A percentile compares a stretch with the other conserved stretches of the same genome.
phyloP scores from a whole-genome alignment of 2,329 filamentous ascomycete genomes.

The Sporothrix euskadiensis region DNA sequence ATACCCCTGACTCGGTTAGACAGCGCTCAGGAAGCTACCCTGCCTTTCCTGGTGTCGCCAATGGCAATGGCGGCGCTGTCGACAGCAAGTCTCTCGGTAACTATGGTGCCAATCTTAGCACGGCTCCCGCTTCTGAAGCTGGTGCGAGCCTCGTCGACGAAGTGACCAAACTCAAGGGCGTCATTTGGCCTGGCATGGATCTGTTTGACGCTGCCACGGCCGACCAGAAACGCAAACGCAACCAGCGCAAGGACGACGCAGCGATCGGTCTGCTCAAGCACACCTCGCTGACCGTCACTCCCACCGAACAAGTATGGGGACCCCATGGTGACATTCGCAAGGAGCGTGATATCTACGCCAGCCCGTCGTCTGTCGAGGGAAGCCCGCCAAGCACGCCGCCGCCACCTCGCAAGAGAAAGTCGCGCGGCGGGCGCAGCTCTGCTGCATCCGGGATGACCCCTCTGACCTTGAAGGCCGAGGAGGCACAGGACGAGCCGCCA shows the following conservation, averaged over 20 bases:
- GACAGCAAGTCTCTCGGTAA: constrained; percentile 31
- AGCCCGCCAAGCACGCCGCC: constrained; percentile 48
- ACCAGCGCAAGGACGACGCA: constrained; percentile 74
- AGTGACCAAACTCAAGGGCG: constrained; percentile 62
- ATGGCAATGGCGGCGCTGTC: background rate
- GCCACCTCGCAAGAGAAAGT: constrained; percentile 30
- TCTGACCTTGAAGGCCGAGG: background rate
- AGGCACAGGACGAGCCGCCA: background rate
- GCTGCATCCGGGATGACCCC: background rate
- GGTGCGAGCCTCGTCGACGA: constrained; percentile 33
- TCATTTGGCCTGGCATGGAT: constrained; percentile 75
- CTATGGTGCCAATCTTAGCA: constrained; percentile 37
- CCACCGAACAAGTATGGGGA: constrained; percentile 65
- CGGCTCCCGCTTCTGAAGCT: constrained; percentile 35
- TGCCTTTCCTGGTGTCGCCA: constrained; percentile 17
- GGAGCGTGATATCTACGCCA: constrained; percentile 61
- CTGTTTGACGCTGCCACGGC: constrained; percentile 78
- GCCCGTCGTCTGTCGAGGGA: constrained; percentile 57
- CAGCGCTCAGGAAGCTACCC: constrained; percentile 27
- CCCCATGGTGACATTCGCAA: constrained; percentile 52
- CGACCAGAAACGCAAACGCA: constrained; percentile 71
- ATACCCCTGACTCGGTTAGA: constrained; percentile 33
- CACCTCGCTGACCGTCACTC: constrained; percentile 63
- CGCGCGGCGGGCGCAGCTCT: background rate
- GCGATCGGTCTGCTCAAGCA: constrained; percentile 67